Base-by-base conservation (phyloP, 139 green algal species). In the Trebouxia sp. region DNA sequence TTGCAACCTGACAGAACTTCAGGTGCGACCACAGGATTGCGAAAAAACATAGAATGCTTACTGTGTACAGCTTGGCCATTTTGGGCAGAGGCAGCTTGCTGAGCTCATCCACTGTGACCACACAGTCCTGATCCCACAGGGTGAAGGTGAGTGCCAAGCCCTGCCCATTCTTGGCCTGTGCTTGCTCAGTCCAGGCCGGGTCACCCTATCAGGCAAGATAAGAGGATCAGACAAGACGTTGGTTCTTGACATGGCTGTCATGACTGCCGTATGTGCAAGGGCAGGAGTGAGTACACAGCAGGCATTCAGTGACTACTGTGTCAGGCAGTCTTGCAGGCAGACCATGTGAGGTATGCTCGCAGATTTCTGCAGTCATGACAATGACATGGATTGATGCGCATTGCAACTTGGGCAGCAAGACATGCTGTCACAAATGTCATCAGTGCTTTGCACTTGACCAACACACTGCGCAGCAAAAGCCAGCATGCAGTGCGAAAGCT, bases 11-110 rank as follows among this genome's bases (percentile, higher is more conserved):
- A n/a, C n/a, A n/a, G n/a, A n/a, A n/a, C n/a, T n/a, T n/a, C n/a
- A n/a, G n/a, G n/a, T n/a, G n/a, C n/a, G n/a, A n/a, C n/a, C n/a
- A n/a, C n/a, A n/a, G n/a, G n/a, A n/a, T n/a, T n/a, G n/a, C n/a
- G n/a, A 45, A 1, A 6, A 14, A 42, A 24, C 30, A 41, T 17
- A 20, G 12, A 20, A 24, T 45, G 5, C 62, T 28, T 35, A 72
- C 62, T n/a, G 62, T 72, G 35, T 72, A 72, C 11, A 72, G 62
- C 62, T 72, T 72, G 32, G 62, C 20, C 62, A 72, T 72, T 35
- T 72, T 72, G 12, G 62, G 32, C 20, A 72, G 30, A 30, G 35
- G 62, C 32, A 72, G 24, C 20, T 72, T 72, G 62, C 62, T 72
- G 14, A 72, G 35, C 11, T 72, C 62, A 30, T 72, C 62, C 32